phyloP scores from a whole-genome alignment of 345 rosid species.

The Citrus hindsii region DNA sequence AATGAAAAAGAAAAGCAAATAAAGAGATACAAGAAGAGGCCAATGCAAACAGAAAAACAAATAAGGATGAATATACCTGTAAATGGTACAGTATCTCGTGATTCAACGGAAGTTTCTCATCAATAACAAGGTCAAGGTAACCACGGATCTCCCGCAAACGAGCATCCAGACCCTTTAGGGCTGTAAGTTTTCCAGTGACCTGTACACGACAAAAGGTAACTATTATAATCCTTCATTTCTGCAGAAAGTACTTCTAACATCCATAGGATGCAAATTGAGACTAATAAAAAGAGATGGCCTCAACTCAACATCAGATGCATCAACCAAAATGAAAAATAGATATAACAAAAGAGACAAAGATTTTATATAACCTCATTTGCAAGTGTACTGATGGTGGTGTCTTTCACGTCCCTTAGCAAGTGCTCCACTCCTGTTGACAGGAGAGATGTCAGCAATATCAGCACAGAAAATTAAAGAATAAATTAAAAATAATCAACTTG shows the following conservation, averaged over 20 bases:
- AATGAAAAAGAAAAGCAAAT: background rate
- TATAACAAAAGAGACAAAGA: background rate
- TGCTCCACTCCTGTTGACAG: conserved; percentile 52
- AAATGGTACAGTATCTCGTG: conserved; percentile 66
- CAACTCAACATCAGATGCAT: background rate
- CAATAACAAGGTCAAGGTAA: conserved; percentile 61
- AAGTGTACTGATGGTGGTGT: conserved; percentile 70
- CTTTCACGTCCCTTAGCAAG: conserved; percentile 67
- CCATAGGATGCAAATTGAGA: background rate
- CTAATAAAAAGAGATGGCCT: background rate
- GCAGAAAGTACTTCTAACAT: background rate
- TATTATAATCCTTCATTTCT: background rate
- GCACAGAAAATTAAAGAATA: background rate
- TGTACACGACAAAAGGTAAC: conserved; percentile 9
- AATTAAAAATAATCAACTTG: background rate
- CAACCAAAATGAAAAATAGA: background rate
- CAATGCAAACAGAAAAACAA: background rate
- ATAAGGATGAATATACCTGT: conserved; percentile 35
- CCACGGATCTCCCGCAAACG: conserved; percentile 47
- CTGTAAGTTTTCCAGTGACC: conserved; percentile 65
- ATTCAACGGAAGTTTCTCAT: conserved; percentile 58
- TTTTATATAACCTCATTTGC: conserved; percentile 46
- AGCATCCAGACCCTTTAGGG: conserved; percentile 65
- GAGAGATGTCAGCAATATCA: background rate
- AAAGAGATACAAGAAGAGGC: background rate